Evolutionary conservation across 768 basidiomycete species (phyloP).

Genomic region (Boletus vinaceobasis): DNA sequence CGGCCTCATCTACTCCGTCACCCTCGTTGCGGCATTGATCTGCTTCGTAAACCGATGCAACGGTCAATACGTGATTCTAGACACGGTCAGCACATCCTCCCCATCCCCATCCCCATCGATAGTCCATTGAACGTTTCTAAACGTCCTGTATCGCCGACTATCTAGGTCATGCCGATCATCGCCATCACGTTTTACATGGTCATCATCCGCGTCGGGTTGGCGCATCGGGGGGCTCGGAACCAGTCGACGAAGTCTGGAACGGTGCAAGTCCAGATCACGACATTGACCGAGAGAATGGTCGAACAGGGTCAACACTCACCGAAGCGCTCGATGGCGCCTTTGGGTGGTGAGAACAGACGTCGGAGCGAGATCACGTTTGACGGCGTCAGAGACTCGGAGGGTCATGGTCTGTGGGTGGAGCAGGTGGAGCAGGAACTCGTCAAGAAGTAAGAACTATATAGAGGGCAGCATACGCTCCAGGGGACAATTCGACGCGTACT

Average conservation of each 20-base stretch:
- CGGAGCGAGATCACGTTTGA: neutral
- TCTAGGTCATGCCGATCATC: conserved; percentile 11
- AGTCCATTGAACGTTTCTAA: neutral
- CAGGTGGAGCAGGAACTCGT: no score
- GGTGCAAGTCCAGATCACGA: conserved; percentile 5
- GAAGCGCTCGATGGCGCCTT: neutral
- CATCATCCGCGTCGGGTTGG: no score
- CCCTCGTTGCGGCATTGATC: conserved; percentile 21
- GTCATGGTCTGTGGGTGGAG: no score
- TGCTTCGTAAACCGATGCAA: conserved; percentile 29
- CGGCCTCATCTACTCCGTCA: no score
- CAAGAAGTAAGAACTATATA: no score
- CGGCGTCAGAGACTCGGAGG: neutral
- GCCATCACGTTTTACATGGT: no score
- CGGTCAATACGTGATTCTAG: conserved; percentile 30
- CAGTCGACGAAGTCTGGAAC: no score
- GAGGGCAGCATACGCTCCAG: no score
- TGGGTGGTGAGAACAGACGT: neutral
- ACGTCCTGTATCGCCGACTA: neutral
- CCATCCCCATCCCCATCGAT: neutral
- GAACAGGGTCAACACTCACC: neutral
- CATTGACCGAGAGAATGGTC: neutral
- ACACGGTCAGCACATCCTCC: neutral
- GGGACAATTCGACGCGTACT: no score
- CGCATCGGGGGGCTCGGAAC: neutral